Conservation (phyloP, 2,329 filamentous ascomycete species). For the Pseudogymnoascus sp. region DNA sequence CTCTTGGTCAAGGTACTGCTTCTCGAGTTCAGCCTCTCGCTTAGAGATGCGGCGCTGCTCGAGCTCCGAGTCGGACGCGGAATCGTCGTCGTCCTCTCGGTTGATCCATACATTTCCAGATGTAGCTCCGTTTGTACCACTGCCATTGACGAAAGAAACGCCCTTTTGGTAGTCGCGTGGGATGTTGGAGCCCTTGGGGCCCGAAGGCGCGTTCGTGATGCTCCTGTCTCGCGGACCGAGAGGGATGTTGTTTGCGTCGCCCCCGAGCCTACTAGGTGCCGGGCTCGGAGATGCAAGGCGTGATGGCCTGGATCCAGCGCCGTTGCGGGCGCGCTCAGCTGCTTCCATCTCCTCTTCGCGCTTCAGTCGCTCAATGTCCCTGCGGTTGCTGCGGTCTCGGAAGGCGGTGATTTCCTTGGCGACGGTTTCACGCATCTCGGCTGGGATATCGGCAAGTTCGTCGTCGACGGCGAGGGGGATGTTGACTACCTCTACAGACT, state of each 20-base stretch:
- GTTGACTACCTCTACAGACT: conserved; percentile 75
- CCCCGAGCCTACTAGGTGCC: conserved; percentile 43
- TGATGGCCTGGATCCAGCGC: conserved; percentile 49
- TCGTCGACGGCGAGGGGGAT: conserved; percentile 84
- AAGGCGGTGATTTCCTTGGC: conserved; percentile 92
- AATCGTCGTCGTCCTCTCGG: conserved; percentile 76
- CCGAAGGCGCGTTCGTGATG: conserved; percentile 67
- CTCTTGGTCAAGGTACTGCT: conserved; percentile 75
- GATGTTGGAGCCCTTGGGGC: conserved; percentile 56
- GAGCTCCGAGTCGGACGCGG: conserved; percentile 80
- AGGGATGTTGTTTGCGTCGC: conserved; percentile 66
- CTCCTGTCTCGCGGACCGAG: conserved; percentile 62
- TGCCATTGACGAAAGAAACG: conserved; percentile 75
- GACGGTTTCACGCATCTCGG: conserved; percentile 92
- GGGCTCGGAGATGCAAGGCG: conserved; percentile 65
- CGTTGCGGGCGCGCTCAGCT: conserved; percentile 67
- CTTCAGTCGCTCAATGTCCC: conserved; percentile 79
- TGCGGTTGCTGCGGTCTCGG: conserved; percentile 78
- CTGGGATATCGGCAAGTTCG: conserved; percentile 88
- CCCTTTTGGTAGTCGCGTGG: conserved; percentile 68
- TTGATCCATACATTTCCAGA: conserved; percentile 41
- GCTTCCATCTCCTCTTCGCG: conserved; percentile 90
- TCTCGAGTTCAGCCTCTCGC: conserved; percentile 67
- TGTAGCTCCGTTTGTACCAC: conserved; percentile 51
- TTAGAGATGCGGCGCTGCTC: conserved; percentile 64